phyloP scores from a whole-genome alignment of 2,329 filamentous ascomycete genomes.

The Penicillium sclerotigenum region DNA sequence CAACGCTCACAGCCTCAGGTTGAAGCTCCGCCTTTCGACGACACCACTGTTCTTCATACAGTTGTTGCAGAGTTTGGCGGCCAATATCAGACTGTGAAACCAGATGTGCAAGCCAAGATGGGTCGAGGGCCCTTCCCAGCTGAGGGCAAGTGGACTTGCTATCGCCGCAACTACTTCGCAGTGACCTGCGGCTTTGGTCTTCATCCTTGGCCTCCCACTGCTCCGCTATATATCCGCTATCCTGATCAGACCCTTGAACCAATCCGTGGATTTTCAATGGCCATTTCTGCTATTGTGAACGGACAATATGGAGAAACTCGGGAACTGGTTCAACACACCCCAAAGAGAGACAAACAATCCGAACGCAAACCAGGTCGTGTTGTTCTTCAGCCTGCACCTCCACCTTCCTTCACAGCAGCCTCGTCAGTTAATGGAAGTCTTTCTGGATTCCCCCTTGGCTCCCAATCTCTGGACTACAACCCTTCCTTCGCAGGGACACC shows the following conservation, averaged over 20 bases:
- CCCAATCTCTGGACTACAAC: constrained; percentile 35
- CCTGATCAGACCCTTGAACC: constrained; percentile 48
- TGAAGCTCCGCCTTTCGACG: constrained; percentile 44
- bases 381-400: constrained; percentile 64
- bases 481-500: constrained; percentile 29
- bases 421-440: constrained; percentile 23
- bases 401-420: constrained; percentile 43
- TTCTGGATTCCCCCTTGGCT: constrained; percentile 22
- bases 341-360: constrained; percentile 85
- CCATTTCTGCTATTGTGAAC: constrained; percentile 78
- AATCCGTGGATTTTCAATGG: constrained; percentile 75
- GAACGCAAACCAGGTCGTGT: constrained; percentile 69
- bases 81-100: constrained; percentile 53
- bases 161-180: constrained; percentile 86
- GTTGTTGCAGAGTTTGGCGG: constrained; percentile 32
- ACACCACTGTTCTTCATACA: constrained; percentile 37
- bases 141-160: constrained; percentile 87
- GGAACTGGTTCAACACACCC: constrained; percentile 84
- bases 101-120: constrained; percentile 74
- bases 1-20: constrained; percentile 17
- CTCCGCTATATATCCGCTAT: constrained; percentile 57
- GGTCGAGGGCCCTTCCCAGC: constrained; percentile 85
- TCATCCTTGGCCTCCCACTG: constrained; percentile 55
- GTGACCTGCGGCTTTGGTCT: constrained; percentile 77
- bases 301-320: constrained; percentile 72